Evolutionary conservation across 202 grass and related monocot genomes (phyloP).

Genomic region (Zizania palustris): DNA sequence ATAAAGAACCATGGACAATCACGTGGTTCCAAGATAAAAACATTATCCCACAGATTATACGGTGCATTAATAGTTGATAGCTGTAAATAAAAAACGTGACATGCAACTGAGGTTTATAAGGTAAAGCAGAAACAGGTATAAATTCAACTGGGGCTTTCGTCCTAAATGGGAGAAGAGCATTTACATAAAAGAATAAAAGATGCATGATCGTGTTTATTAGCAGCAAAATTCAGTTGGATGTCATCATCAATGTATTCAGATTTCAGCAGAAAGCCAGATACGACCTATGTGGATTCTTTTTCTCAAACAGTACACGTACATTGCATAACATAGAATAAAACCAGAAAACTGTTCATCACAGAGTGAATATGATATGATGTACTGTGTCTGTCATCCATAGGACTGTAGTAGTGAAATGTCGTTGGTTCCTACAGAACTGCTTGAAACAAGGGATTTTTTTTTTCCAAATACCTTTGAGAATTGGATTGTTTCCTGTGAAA

Average conservation of each 20-base stretch:
- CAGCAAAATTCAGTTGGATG: constrained; percentile 53
- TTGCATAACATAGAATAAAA: constrained; percentile 24
- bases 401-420: not conserved
- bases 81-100: constrained; percentile 7
- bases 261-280: constrained; percentile 16
- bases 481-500: not conserved
- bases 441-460: not conserved
- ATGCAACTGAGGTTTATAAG: not conserved
- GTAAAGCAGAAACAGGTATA: not conserved
- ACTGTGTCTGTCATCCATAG: constrained; percentile 11
- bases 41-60: not conserved
- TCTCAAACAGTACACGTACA: constrained; percentile 19
- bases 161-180: not conserved
- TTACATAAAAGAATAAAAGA: constrained; percentile 2
- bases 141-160: constrained; percentile 10
- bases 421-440: not conserved
- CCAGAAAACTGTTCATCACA: not conserved
- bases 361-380: constrained; percentile 14
- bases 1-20: not conserved
- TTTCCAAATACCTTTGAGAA: not conserved
- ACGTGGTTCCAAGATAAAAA: not conserved
- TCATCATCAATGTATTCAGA: constrained; percentile 36
- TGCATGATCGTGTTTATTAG: constrained; percentile 38
- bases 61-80: not conserved
- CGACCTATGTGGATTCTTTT: constrained; percentile 14